Evolutionary conservation across 257 asterid genomes (phyloP).

Genomic region (Echites panduratus): DNA sequence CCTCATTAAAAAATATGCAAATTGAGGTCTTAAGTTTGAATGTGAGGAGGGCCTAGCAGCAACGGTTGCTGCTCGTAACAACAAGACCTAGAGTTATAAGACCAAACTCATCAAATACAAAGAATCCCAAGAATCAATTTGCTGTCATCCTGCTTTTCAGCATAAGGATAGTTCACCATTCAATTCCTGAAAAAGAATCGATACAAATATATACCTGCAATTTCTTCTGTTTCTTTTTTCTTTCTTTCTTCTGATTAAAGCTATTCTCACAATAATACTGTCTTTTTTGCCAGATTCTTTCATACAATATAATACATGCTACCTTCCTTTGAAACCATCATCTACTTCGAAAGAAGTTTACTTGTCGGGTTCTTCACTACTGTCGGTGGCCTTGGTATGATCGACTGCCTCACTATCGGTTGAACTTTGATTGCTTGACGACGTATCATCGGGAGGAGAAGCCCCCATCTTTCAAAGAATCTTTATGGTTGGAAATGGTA

Average conservation of each 20-base stretch:
- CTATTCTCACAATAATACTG: slow-evolving; percentile 1
- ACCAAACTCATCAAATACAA: too few species aligned
- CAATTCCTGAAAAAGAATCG: too few species aligned
- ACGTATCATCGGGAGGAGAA: slow-evolving; percentile 14
- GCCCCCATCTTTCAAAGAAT: slow-evolving; percentile 26
- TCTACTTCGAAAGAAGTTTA: slow-evolving; percentile 62
- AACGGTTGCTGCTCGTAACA: too few species aligned
- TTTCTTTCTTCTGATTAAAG: not conserved
- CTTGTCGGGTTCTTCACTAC: slow-evolving; percentile 57
- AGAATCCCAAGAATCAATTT: too few species aligned
- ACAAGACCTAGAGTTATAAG: too few species aligned
- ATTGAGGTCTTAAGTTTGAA: too few species aligned
- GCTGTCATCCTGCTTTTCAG: too few species aligned
- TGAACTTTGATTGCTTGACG: slow-evolving; percentile 26
- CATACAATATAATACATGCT: slow-evolving; percentile 11
- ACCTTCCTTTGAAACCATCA: slow-evolving; percentile 17
- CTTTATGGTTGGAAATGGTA: slow-evolving; percentile 11
- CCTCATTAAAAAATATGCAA: too few species aligned
- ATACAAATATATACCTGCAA: not conserved
- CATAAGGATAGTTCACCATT: too few species aligned
- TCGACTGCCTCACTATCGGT: slow-evolving; percentile 40
- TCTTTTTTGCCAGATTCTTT: slow-evolving; percentile 10
- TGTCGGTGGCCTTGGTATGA: slow-evolving; percentile 62
- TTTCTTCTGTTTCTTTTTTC: slow-evolving; percentile 8
- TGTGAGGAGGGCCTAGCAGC: too few species aligned